A percentile compares a stretch with the other conserved stretches of the same genome.
Conservation (phyloP, 1,139 yeast genomes). For the Meyerozyma carpophila region DNA sequence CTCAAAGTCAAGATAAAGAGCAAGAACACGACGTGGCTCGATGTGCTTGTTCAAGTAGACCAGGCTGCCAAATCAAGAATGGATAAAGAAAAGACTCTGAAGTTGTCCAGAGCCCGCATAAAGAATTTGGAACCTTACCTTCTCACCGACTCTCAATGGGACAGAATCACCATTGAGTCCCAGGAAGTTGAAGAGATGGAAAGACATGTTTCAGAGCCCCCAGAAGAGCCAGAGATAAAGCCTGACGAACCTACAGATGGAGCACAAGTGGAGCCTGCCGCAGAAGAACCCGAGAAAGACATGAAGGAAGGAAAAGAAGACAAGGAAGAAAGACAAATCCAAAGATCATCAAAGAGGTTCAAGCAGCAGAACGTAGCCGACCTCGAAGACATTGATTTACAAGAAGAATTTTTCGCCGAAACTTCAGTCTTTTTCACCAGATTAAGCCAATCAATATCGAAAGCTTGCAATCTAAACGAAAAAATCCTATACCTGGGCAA, state of each 20-base stretch:
- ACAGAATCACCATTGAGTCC: conserved; percentile 26
- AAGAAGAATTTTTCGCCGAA: conserved; percentile 21
- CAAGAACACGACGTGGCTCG: conserved; percentile 18
- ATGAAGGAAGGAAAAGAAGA: conserved; percentile 3
- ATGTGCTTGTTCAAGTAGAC: conserved; percentile 23
- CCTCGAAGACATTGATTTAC: conserved; percentile 14
- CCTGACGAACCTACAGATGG: neutral
- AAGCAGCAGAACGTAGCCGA: conserved; percentile 22
- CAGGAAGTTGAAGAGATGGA: conserved; percentile 6
- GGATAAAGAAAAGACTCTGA: conserved; percentile 28
- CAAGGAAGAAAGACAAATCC: conserved; percentile 8
- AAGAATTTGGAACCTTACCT: conserved; percentile 46
- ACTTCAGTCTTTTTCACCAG: conserved; percentile 18
- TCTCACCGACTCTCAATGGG: conserved; percentile 44
- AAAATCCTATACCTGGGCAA: neutral
- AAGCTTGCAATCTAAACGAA: neutral
- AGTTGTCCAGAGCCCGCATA: conserved; percentile 28
- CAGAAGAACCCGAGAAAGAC: conserved; percentile 5
- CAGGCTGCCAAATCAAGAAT: conserved; percentile 22
- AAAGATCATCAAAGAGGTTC: conserved; percentile 36
- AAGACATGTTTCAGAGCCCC: conserved; percentile 3
- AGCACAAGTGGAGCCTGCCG: neutral
- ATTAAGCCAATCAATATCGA: conserved; percentile 14
- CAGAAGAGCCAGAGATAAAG: conserved; percentile 3
- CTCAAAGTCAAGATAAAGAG: conserved; percentile 8